Evolutionary conservation across 108 stramenopile species (phyloP), one percentile per base, ranked within the genome.

Genomic region (Conticribra guillardii): DNA sequence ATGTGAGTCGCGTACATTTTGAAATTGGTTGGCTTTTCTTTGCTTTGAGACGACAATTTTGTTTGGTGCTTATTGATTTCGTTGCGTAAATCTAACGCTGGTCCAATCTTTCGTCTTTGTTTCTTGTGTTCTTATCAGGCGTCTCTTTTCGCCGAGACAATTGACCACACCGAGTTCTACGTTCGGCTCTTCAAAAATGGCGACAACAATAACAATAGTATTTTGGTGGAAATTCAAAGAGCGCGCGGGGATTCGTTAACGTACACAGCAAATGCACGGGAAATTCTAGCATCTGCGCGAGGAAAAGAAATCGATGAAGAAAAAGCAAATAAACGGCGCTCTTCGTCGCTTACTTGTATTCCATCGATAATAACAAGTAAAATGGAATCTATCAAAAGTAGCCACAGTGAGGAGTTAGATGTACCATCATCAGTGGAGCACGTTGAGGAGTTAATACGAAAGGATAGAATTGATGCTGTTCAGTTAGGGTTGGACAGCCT

Each of bases 401-500:
- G 14, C 27, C 11, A 21, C 16, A 31, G 41, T 7, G 46, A 29
- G 19, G 64, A 51, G 19, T 62, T 34, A 23, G 21, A 19, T 33
- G 24, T 32, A 21, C 34, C 54, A 9, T 60, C 60, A 26, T 48
- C 64, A 2, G 34, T 89, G 22, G 81, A 86, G 22, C 67, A 64
- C 9, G 84, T 76, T 9, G 60, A 62, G 66, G 75, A 74, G 52
- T 59, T 89, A 21, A 27, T 92, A 29, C 44, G 71, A 44, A 92
- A 86, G 57, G 85, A 87, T 76, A 71, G 88, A 53, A 50, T 87
- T 1, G 88, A 85, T 41, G 81, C 83, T 7, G 83, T 77, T 60
- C 61, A 51, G 21, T 52, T 84, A n/a, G 91, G 88, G 15, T 77
- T 92, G 83, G 79, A 89, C 65, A 69, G 77, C 46, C 53, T 92